Conservation (phyloP, 345 rosid species). For the Pistacia vera region DNA sequence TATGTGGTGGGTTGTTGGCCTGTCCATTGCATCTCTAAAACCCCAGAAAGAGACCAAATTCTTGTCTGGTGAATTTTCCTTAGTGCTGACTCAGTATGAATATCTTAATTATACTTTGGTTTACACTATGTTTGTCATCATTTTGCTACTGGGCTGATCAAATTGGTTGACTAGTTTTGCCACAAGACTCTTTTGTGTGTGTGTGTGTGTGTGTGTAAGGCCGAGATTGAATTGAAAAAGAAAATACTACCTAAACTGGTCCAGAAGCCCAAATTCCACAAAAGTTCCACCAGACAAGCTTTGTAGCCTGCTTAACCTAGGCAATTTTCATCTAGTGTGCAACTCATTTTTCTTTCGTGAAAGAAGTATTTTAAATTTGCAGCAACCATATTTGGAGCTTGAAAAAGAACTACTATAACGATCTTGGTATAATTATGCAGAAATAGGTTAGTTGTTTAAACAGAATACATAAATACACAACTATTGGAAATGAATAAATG, state of each 20-base stretch:
- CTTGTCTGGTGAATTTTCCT: not conserved
- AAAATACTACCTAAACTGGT: not conserved
- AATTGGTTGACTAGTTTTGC: not conserved
- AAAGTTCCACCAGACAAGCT: not conserved
- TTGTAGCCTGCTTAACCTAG: not conserved
- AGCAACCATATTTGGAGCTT: not conserved
- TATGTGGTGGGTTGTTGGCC: not conserved
- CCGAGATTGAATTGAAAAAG: too few species aligned
- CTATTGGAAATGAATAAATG: too few species aligned
- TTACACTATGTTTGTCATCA: not conserved
- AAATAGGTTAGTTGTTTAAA: not conserved
- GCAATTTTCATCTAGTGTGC: not conserved
- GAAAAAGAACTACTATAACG: not conserved
- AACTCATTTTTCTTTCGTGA: not conserved
- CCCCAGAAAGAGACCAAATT: not conserved
- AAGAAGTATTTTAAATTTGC: not conserved
- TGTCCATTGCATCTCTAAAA: slow-evolving; percentile 4
- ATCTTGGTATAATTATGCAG: not conserved
- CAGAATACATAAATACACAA: too few species aligned
- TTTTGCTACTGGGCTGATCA: not conserved
- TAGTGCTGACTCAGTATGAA: not conserved
- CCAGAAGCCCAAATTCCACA: not conserved
- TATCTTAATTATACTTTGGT: not conserved
- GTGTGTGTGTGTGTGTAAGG: too few species aligned
- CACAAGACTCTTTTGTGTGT: not conserved